Conservation (phyloP, 1,284 basidiomycete species). For the Phlebopus sp. region DNA sequence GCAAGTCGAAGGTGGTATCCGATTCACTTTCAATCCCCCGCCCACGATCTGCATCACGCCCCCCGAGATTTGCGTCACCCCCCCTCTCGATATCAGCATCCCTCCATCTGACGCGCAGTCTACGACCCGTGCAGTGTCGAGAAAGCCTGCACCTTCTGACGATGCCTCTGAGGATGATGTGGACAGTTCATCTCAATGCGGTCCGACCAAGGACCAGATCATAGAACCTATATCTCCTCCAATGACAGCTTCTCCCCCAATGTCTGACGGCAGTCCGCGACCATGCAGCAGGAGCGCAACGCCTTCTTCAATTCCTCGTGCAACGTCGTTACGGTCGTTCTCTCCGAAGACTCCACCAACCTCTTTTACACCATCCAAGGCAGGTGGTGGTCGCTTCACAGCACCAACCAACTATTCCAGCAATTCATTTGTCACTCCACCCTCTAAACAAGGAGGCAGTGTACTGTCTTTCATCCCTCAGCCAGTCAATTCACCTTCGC, state of each 20-base stretch:
- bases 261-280: slow-evolving; percentile 4
- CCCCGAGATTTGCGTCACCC: slow-evolving; percentile 41
- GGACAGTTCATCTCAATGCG: slow-evolving; percentile 28
- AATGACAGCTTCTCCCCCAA: slow-evolving; percentile 18
- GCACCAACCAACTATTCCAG: slow-evolving; percentile 18
- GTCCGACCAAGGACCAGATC: slow-evolving; percentile 10
- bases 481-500: slow-evolving; percentile 39
- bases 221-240: slow-evolving; percentile 18
- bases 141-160: slow-evolving; percentile 12
- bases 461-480: slow-evolving; percentile 54
- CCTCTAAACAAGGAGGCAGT: slow-evolving; percentile 45
- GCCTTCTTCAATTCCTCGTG: slow-evolving; percentile 55
- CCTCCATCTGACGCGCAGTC: slow-evolving; percentile 13
- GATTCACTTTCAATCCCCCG: slow-evolving; percentile 64
- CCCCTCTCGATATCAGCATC: slow-evolving; percentile 25
- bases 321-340: slow-evolving; percentile 34
- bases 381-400: slow-evolving; percentile 17
- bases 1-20: slow-evolving; percentile 59
- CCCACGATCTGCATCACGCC: slow-evolving; percentile 40
- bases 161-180: slow-evolving; percentile 34
- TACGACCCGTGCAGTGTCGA: background rate
- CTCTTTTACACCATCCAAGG: slow-evolving; percentile 24
- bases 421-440: slow-evolving; percentile 40
- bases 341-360: slow-evolving; percentile 27
- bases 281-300: slow-evolving; percentile 23